phyloP scores from a whole-genome alignment of 176 grass and related monocot species.

The Hsuehochloa calcarea region DNA sequence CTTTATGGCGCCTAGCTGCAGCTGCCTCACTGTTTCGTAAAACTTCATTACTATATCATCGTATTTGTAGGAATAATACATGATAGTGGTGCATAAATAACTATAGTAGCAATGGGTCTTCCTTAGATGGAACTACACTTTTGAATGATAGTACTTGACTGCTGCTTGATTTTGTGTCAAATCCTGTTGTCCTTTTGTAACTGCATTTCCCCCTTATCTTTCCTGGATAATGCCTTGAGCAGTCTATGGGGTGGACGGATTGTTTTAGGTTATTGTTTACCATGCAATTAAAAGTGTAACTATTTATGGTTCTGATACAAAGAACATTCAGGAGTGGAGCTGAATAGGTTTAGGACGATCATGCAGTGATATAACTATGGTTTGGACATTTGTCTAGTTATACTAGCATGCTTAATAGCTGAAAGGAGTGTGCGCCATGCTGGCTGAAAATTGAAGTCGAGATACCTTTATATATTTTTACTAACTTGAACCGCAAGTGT shows the following conservation, averaged over 20 bases:
- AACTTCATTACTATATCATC: neutral
- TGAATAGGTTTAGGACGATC: neutral
- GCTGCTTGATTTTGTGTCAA: neutral
- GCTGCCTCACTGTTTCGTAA: neutral
- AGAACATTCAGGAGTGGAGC: neutral
- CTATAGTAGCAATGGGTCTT: neutral
- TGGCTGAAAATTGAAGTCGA: neutral
- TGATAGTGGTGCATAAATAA: neutral
- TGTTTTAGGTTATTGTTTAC: neutral
- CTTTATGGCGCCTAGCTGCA: constrained; percentile 21
- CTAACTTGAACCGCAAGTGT: constrained; percentile 18
- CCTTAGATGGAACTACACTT: constrained; percentile 11
- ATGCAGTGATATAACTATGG: neutral
- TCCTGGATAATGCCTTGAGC: neutral
- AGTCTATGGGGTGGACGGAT: neutral
- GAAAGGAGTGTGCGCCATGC: no score
- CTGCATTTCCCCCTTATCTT: neutral
- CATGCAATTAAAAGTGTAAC: neutral
- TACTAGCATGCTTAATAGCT: neutral
- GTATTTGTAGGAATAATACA: neutral
- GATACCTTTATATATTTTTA: neutral
- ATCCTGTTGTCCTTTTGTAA: neutral
- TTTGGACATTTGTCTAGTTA: neutral
- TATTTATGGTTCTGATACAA: neutral
- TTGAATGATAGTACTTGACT: neutral